Evolutionary conservation across 2,329 filamentous ascomycete genomes (phyloP), one percentile per base, ranked within the genome.

Genomic region (Ceratocystis cubensis): DNA sequence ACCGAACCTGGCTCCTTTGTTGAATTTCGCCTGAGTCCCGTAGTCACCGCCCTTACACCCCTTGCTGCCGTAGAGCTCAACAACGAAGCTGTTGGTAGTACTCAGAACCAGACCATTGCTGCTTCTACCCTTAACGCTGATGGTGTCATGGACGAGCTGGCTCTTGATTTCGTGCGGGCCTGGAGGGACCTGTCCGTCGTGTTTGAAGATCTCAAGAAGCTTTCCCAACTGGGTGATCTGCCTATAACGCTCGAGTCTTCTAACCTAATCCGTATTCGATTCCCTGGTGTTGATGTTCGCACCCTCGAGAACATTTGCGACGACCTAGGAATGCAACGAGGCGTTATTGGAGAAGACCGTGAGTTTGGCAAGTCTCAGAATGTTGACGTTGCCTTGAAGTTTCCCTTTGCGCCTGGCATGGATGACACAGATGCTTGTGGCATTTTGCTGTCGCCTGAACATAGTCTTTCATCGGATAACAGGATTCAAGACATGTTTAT

Each of bases 11-110:
- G 94, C 30, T 89, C 92, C 1, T 93, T 84, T 75, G 81, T 99
- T 73, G 91, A 96, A 76, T 99, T 97, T 78, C 82, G 86, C 71
- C 79, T 97, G 71, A 91, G 85, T 75, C 94, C 94, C 2, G 95
- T 89, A 68, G 85, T 97, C 73, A 97, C 93, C 41, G 91, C 93
- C 37, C 82, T 99, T 67, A 88, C 87, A 71, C 86, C 88, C 8
- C 78, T 95, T 53, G 81, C 81, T 66, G 80, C 81, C 8, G 79
- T 78, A 10, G 76, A 88, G 66, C 78, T 83, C 22, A 53, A 65
- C 25, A 30, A 69, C 48, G 61, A 64, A 13, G 41, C 56, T 56
- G 25, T 63, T 20, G 33, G 22, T 30, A 3, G 56, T 61, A n/a
- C 69, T 61, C 28, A 70, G 69, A 59, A 69, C 68, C n/a, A 70